Percentiles rank a stretch among this genome's conserved stretches.
Evolutionary conservation across 1,284 basidiomycete genomes (phyloP).

Genomic region (Athelia psychrophila): DNA sequence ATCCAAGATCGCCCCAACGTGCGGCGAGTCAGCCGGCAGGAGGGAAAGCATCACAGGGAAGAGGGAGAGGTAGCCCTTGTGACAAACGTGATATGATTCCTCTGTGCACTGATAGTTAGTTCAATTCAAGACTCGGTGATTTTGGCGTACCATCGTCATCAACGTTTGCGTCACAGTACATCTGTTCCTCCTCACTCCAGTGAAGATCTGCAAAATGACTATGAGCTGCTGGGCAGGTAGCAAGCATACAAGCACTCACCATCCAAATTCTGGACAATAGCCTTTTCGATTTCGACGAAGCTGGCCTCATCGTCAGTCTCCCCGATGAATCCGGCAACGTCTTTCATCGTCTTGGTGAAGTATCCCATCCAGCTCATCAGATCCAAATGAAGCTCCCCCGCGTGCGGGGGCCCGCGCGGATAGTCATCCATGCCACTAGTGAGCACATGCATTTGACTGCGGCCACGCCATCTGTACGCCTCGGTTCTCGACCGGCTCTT

Average conservation of each 20-base stretch:
- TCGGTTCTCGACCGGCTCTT: conserved; percentile 82
- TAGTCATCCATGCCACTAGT: conserved; percentile 97
- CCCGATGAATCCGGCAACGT: conserved; percentile 81
- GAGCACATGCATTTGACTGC: conserved; percentile 82
- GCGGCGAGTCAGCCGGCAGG: conserved; percentile 72
- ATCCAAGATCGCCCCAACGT: conserved; percentile 78
- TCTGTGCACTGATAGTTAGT: conserved; percentile 43
- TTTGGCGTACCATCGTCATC: conserved; percentile 69
- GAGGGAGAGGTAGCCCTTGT: conserved; percentile 89
- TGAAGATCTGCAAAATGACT: conserved; percentile 69
- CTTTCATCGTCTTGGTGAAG: conserved; percentile 87
- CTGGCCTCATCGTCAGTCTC: conserved; percentile 78
- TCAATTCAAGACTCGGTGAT: background rate
- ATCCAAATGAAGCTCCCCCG: conserved; percentile 91
- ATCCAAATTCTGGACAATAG: conserved; percentile 84
- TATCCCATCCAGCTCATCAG: conserved; percentile 95
- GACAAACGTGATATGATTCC: conserved; percentile 87
- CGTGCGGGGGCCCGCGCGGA: conserved; percentile 83
- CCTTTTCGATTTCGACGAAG: conserved; percentile 75
- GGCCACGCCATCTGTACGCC: conserved; percentile 93
- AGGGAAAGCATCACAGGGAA: conserved; percentile 89
- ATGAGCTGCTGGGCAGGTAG: background rate
- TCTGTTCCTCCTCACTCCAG: conserved; percentile 84
- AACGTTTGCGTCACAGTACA: conserved; percentile 92
- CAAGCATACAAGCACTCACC: conserved; percentile 41